phyloP scores from a whole-genome alignment of 1,139 yeast genomes.

The Zygotorulaspora mrakii region DNA sequence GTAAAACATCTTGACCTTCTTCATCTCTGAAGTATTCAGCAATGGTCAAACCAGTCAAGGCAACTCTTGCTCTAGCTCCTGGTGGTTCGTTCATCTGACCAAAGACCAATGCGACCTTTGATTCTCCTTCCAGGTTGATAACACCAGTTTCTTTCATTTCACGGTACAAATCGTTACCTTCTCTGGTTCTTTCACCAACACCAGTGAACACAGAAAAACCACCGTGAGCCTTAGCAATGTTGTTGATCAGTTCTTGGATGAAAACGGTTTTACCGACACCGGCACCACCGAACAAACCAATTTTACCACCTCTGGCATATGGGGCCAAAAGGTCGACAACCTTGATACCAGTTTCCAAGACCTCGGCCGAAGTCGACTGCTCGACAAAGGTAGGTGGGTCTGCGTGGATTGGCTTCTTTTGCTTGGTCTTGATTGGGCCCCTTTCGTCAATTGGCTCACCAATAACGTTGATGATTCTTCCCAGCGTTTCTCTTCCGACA shows the following conservation, averaged over 20 bases:
- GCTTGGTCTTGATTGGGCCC: slow-evolving; percentile 92
- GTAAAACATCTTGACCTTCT: slow-evolving; percentile 99
- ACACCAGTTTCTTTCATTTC: slow-evolving; percentile 99
- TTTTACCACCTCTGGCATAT: slow-evolving; percentile 99
- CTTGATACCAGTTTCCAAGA: slow-evolving; percentile 98
- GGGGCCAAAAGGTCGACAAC: slow-evolving; percentile 99
- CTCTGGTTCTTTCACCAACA: slow-evolving; percentile 99
- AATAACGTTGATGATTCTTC: slow-evolving; percentile 96
- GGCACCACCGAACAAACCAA: slow-evolving; percentile 99
- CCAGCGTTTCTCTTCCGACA: slow-evolving; percentile 98
- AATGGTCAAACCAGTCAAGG: slow-evolving; percentile 98
- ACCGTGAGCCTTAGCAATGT: slow-evolving; percentile 99
- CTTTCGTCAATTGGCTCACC: slow-evolving; percentile 99
- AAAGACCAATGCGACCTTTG: slow-evolving; percentile 98
- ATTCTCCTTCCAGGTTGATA: slow-evolving; percentile 98
- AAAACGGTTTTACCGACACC: slow-evolving; percentile 99
- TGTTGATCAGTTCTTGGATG: slow-evolving; percentile 99
- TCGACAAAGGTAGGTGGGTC: slow-evolving; percentile 95
- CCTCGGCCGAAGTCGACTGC: slow-evolving; percentile 97
- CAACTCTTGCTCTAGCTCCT: slow-evolving; percentile 99
- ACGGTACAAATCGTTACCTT: slow-evolving; percentile 99
- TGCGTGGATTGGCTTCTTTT: slow-evolving; percentile 96
- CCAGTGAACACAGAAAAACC: slow-evolving; percentile 99
- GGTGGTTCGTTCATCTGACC: slow-evolving; percentile 99
- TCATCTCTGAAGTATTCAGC: slow-evolving; percentile 99